Evolutionary conservation across 116 monocot species (phyloP).

Genomic region (Trichopus zeylanicus): DNA sequence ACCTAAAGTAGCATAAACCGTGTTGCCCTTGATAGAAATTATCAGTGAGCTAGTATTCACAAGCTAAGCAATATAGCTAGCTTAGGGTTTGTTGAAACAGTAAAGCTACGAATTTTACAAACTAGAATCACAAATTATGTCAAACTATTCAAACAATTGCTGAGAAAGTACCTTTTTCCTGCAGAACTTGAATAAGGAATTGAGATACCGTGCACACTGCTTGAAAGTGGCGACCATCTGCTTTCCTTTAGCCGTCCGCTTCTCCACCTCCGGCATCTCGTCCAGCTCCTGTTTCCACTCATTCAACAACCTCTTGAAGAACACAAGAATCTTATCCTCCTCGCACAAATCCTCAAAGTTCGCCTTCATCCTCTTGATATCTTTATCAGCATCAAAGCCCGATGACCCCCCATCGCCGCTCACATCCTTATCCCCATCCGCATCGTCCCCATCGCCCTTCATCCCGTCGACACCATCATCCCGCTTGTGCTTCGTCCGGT

Average conservation of each 20-base stretch:
- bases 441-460: slow-evolving; percentile 27
- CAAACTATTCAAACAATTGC: no score
- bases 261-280: slow-evolving; percentile 72
- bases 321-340: slow-evolving; percentile 95
- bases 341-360: slow-evolving; percentile 83
- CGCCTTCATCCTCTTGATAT: slow-evolving; percentile 69
- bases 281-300: slow-evolving; percentile 91
- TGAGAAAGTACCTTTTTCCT: slow-evolving; percentile 84
- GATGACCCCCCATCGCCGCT: slow-evolving; percentile 42
- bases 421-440: slow-evolving; percentile 32
- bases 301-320: slow-evolving; percentile 80
- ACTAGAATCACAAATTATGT: no score
- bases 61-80: no score
- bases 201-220: slow-evolving; percentile 89
- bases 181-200: slow-evolving; percentile 93
- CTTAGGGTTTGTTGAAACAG: no score
- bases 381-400: slow-evolving; percentile 53
- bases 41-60: no score
- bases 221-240: slow-evolving; percentile 90
- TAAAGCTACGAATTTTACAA: no score
- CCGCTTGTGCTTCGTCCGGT: slow-evolving; percentile 30
- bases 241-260: slow-evolving; percentile 86
- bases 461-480: slow-evolving; percentile 20
- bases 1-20: no score
- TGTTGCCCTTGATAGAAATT: no score